phyloP scores from a whole-genome alignment of 2,329 filamentous ascomycete species.

The Paracoccidioides lutzii region DNA sequence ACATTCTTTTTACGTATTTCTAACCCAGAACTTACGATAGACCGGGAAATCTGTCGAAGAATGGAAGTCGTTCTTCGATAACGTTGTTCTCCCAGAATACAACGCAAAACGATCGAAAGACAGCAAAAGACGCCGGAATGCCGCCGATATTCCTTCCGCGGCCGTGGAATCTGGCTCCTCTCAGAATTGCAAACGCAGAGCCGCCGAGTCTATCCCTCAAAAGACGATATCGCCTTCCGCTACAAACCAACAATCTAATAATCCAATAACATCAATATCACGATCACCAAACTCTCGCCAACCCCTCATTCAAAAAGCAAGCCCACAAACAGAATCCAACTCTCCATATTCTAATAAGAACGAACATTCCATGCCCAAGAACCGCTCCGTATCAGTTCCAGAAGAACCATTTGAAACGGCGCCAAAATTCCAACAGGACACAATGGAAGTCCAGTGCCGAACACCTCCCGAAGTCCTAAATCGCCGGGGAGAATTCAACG shows the following conservation, averaged over 20 bases:
- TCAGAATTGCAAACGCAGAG: constrained; percentile 4
- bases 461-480: constrained; percentile 9
- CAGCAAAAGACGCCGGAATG: constrained; percentile 4
- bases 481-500: constrained; percentile 12
- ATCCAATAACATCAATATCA: background rate
- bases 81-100: constrained; percentile 13
- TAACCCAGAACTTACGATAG: background rate
- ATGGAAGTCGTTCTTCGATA: constrained; percentile 12
- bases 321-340: background rate
- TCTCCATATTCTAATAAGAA: background rate
- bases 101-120: constrained; percentile 1
- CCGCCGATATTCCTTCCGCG: background rate
- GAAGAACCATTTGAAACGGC: constrained; percentile 13
- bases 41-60: constrained; percentile 8
- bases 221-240: constrained; percentile 1
- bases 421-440: constrained; percentile 8
- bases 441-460: constrained; percentile 7
- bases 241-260: background rate
- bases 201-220: constrained; percentile 4
- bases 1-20: background rate
- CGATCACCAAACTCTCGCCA: background rate
- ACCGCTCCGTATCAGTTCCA: background rate
- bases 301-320: background rate
- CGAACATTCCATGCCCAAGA: background rate
- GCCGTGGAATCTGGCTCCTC: constrained; percentile 1